These are phyloP conservation scores for Phytophthora kernoviae DNA, from an alignment of 352 stramenopile species.

Conservation along the genomic window DNA sequence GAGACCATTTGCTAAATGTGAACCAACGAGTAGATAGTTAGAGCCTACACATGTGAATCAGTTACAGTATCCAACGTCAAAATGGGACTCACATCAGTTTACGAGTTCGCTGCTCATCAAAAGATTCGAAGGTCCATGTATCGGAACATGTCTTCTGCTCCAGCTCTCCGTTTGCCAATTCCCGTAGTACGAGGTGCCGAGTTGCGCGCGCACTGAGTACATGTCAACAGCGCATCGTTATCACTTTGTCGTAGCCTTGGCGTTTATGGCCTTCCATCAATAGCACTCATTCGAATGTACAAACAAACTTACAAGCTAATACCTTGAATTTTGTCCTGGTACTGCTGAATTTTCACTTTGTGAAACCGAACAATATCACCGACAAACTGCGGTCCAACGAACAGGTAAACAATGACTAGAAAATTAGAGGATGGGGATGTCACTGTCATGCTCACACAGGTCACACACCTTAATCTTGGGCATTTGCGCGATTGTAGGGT, in stretches of 20 bases:
- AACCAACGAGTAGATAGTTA: neutral
- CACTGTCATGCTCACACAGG: neutral
- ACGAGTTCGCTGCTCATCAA: conserved; percentile 49
- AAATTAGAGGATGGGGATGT: neutral
- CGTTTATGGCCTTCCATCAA: too few species aligned
- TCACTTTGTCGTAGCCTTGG: neutral
- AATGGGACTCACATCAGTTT: conserved; percentile 43
- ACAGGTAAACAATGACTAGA: neutral
- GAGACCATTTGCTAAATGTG: conserved; percentile 50
- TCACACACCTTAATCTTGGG: conserved; percentile 58
- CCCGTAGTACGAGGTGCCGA: conserved; percentile 65
- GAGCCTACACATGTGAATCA: neutral
- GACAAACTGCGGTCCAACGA: conserved; percentile 43
- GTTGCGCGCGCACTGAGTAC: conserved; percentile 38
- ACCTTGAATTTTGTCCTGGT: conserved; percentile 60
- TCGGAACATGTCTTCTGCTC: conserved; percentile 56
- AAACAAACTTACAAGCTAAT: conserved; percentile 45
- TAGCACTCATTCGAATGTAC: too few species aligned
- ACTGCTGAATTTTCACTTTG: conserved; percentile 71
- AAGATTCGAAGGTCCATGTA: conserved; percentile 66
- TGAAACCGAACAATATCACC: conserved; percentile 84
- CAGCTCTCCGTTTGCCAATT: conserved; percentile 29
- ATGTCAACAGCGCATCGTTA: neutral
- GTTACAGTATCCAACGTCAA: conserved; percentile 1
- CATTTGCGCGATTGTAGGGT: conserved; percentile 59